These are phyloP conservation scores for Lanmaoa pseudosensibilis DNA, from an alignment of 768 basidiomycete species.

Conservation along the genomic window DNA sequence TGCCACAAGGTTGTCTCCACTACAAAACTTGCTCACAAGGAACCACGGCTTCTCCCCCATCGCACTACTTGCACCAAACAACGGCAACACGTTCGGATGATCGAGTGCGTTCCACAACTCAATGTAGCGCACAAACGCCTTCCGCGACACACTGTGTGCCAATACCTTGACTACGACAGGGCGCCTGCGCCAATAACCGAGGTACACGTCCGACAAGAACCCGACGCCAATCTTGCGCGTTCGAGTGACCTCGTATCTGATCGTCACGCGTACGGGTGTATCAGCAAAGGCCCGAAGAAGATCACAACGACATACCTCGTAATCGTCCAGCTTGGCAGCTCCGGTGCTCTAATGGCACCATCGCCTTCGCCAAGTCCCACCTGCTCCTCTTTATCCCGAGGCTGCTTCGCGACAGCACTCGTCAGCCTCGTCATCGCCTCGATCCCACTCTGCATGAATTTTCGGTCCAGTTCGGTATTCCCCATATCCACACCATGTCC, in stretches of 20 bases:
- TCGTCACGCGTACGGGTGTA: neutral
- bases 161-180: constrained; percentile 75
- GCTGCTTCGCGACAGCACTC: constrained; percentile 14
- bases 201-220: constrained; percentile 76
- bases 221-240: constrained; percentile 70
- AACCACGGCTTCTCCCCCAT: constrained; percentile 73
- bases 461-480: constrained; percentile 42
- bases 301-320: constrained; percentile 44
- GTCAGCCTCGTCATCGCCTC: constrained; percentile 70
- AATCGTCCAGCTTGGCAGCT: constrained; percentile 74
- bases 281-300: neutral
- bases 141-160: constrained; percentile 55
- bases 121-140: constrained; percentile 69
- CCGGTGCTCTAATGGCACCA: constrained; percentile 6
- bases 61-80: constrained; percentile 78
- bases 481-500: neutral
- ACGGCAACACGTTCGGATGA: constrained; percentile 69
- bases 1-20: constrained; percentile 60
- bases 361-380: neutral
- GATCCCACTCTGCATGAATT: constrained; percentile 72
- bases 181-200: constrained; percentile 67
- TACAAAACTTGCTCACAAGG: constrained; percentile 72
- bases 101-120: constrained; percentile 68
- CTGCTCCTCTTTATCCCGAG: neutral
- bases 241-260: constrained; percentile 71